phyloP scores from a whole-genome alignment of 2,329 filamentous ascomycete genomes.

The Talaromyces sp. region DNA sequence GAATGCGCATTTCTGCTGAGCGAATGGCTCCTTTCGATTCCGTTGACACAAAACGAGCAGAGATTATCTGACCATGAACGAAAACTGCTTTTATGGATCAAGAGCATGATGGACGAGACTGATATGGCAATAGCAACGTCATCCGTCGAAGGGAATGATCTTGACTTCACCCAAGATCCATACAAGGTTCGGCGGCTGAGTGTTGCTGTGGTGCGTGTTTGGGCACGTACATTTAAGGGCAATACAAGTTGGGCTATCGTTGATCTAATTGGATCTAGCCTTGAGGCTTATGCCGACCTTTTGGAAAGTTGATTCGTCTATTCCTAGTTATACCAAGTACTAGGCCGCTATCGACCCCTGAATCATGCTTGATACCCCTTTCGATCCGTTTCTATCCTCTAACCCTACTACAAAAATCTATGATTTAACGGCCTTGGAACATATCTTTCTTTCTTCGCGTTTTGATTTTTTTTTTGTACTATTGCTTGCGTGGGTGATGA shows the following conservation, averaged over 20 bases:
- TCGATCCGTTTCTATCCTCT: not conserved
- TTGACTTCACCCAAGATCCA: constrained; percentile 43
- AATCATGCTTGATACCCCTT: constrained; percentile 8
- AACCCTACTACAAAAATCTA: not conserved
- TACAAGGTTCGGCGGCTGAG: constrained; percentile 45
- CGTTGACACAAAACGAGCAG: constrained; percentile 41
- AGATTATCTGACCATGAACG: constrained; percentile 46
- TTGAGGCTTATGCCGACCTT: constrained; percentile 47
- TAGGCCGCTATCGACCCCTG: not conserved
- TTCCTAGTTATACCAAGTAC: not conserved
- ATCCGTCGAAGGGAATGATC: constrained; percentile 35
- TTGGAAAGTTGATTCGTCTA: constrained; percentile 32
- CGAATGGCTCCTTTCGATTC: constrained; percentile 46
- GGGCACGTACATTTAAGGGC: constrained; percentile 46
- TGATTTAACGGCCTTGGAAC: not conserved
- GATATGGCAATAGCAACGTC: constrained; percentile 42
- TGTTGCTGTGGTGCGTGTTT: constrained; percentile 47
- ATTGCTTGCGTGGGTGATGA: not conserved
- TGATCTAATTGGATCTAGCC: constrained; percentile 45
- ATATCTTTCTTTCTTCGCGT: not conserved
- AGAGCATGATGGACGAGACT: constrained; percentile 50
- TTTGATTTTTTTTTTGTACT: not conserved
- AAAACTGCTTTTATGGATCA: constrained; percentile 47
- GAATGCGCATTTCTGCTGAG: constrained; percentile 52
- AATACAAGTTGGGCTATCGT: constrained; percentile 50